A percentile compares a stretch with the other conserved stretches of the same genome.
These are phyloP conservation scores for Podospora pseudoanserina DNA, from an alignment of 495 filamentous ascomycete genomes.

Conservation along the genomic window DNA sequence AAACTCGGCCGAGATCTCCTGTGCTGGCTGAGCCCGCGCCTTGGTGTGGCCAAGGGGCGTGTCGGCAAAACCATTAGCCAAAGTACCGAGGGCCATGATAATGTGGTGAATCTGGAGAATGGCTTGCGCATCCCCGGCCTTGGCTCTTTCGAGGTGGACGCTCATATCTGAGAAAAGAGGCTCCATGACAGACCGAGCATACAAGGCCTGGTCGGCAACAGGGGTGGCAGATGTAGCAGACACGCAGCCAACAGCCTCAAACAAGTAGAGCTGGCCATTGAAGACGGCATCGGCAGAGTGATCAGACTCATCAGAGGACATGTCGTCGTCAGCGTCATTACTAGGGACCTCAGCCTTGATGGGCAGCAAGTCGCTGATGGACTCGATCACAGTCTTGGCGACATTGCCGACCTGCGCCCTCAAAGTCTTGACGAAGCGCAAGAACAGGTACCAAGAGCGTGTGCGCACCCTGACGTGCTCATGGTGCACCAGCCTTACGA, in stretches of 20 bases:
- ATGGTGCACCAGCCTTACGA: conserved; percentile 85
- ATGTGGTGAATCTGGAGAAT: conserved; percentile 89
- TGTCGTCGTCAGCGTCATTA: conserved; percentile 79
- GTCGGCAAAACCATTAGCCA: conserved; percentile 87
- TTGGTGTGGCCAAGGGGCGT: conserved; percentile 65
- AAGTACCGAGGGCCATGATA: conserved; percentile 90
- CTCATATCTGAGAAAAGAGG: conserved; percentile 86
- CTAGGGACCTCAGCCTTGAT: conserved; percentile 84
- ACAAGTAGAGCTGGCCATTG: conserved; percentile 85
- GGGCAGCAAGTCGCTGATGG: conserved; percentile 80
- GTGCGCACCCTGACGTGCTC: conserved; percentile 77
- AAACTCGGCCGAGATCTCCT: conserved; percentile 77
- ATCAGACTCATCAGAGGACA: conserved; percentile 87
- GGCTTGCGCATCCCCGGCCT: conserved; percentile 73
- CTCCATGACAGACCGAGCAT: conserved; percentile 77
- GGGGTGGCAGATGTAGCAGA: conserved; percentile 73
- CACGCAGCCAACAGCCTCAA: conserved; percentile 89
- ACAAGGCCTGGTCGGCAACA: conserved; percentile 75
- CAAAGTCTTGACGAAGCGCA: conserved; percentile 86
- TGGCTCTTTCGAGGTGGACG: conserved; percentile 66
- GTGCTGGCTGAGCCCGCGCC: conserved; percentile 50
- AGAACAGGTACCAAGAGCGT: conserved; percentile 95
- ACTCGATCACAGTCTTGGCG: conserved; percentile 81
- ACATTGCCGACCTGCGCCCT: conserved; percentile 79
- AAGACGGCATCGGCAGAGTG: conserved; percentile 85